Conservation (phyloP, 2,329 filamentous ascomycete genomes). For the Neopestalotiopsis sp. region DNA sequence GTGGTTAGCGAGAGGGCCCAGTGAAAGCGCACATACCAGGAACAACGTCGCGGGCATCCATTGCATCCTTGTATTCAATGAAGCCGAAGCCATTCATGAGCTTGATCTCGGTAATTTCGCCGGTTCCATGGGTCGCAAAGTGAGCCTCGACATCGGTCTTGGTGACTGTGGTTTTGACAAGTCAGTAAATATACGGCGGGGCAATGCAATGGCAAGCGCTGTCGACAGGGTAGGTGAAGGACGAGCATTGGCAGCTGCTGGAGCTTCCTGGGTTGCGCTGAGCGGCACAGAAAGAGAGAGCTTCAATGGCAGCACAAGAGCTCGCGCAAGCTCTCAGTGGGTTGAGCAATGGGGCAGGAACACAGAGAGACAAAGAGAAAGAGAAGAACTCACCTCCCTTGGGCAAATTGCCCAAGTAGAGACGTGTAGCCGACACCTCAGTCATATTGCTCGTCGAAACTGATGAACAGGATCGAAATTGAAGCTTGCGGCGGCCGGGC, state of each 20-base stretch:
- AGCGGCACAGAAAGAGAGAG: constrained; percentile 19
- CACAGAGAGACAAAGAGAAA: too few species aligned
- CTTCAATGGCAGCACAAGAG: not conserved
- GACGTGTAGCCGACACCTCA: constrained; percentile 91
- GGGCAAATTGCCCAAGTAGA: constrained; percentile 97
- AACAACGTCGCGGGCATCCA: constrained; percentile 98
- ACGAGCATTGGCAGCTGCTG: not conserved
- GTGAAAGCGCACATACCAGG: constrained; percentile 71
- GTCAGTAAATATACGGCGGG: constrained; percentile 1
- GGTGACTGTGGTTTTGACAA: constrained; percentile 53
- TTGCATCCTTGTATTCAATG: constrained; percentile 98
- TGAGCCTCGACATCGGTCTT: constrained; percentile 96
- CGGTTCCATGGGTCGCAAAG: constrained; percentile 93
- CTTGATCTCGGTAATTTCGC: constrained; percentile 98
- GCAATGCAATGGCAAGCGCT: not conserved
- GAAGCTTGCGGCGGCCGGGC: constrained; percentile 5
- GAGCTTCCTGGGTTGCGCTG: constrained; percentile 19
- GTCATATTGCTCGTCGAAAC: constrained; percentile 61
- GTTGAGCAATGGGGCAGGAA: not conserved
- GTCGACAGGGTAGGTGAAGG: not conserved
- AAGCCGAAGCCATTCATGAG: constrained; percentile 99
- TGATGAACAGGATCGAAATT: not conserved
- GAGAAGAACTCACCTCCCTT: constrained; percentile 76
- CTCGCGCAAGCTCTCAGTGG: constrained; percentile 2
- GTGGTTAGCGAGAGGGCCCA: not conserved